phyloP scores from a whole-genome alignment of 1,284 basidiomycete genomes.

The Pholiota adiposa region DNA sequence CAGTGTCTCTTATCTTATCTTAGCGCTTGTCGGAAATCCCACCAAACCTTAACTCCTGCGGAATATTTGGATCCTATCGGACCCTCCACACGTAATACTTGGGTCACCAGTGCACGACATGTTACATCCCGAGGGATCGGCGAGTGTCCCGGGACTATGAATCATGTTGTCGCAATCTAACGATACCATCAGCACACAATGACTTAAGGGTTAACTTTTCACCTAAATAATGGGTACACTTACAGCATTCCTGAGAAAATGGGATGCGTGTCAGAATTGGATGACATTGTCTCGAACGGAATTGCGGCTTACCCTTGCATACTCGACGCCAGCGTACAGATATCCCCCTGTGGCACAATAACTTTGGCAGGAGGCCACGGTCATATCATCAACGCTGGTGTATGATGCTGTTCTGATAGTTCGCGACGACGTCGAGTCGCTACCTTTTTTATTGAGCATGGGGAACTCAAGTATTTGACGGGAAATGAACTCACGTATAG shows the following conservation, averaged over 20 bases:
- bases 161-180: conserved; percentile 65
- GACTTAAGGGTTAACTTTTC: background rate
- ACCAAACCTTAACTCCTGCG: too few relatives aligned
- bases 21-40: background rate
- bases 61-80: conserved; percentile 58
- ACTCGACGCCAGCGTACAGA: conserved; percentile 27
- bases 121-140: conserved; percentile 56
- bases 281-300: background rate
- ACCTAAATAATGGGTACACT: background rate
- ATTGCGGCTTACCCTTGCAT: conserved; percentile 12
- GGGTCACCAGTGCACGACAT: conserved; percentile 62
- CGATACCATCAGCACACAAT: background rate
- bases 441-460: conserved; percentile 21
- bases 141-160: conserved; percentile 42
- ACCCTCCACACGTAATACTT: conserved; percentile 60
- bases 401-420: conserved; percentile 51
- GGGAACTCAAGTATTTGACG: too few relatives aligned
- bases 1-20: background rate
- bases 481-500: background rate
- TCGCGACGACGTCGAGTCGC: conserved; percentile 54
- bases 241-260: conserved; percentile 55
- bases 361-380: conserved; percentile 59
- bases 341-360: conserved; percentile 47
- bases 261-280: background rate
- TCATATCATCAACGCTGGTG: conserved; percentile 52